A percentile compares a stretch with the other conserved stretches of the same genome.
phyloP scores from a whole-genome alignment of 192 early-diverging fungal genomes.

The Entomortierella lignicola region DNA sequence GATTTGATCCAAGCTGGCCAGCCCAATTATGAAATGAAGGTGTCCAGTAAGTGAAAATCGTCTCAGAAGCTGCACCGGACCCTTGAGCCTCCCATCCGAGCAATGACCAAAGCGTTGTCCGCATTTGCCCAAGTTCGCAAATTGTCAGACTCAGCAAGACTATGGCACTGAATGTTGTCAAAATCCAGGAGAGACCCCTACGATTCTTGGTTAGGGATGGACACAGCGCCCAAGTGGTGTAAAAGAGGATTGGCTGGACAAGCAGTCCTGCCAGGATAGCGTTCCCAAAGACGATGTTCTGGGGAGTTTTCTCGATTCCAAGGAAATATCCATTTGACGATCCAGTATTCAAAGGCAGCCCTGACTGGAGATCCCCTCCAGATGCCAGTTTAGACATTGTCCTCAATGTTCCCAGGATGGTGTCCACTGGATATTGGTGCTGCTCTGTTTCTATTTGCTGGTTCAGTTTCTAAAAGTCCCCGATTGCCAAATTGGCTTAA shows the following conservation, averaged over 20 bases:
- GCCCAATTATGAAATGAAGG: conserved; percentile 28
- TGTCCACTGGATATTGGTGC: neutral
- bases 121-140: conserved; percentile 18
- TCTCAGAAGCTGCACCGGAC: neutral
- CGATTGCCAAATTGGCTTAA: too few relatives aligned
- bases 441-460: neutral
- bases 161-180: conserved; percentile 20
- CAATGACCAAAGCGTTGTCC: conserved; percentile 14
- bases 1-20: neutral
- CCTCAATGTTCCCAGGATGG: conserved; percentile 5
- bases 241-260: conserved; percentile 28
- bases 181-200: conserved; percentile 18
- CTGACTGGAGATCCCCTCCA: neutral
- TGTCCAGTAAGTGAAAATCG: conserved; percentile 26
- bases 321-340: conserved; percentile 10
- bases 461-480: too few relatives aligned
- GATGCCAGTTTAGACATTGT: neutral
- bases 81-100: conserved; percentile 24
- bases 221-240: conserved; percentile 14
- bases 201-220: conserved; percentile 23
- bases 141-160: neutral
- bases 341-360: neutral
- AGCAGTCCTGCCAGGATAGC: conserved; percentile 17
- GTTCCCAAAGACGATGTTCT: conserved; percentile 17
- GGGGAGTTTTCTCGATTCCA: conserved; percentile 16